Base-by-base conservation (phyloP, 768 basidiomycete species). In the Nidula microcarpa region DNA sequence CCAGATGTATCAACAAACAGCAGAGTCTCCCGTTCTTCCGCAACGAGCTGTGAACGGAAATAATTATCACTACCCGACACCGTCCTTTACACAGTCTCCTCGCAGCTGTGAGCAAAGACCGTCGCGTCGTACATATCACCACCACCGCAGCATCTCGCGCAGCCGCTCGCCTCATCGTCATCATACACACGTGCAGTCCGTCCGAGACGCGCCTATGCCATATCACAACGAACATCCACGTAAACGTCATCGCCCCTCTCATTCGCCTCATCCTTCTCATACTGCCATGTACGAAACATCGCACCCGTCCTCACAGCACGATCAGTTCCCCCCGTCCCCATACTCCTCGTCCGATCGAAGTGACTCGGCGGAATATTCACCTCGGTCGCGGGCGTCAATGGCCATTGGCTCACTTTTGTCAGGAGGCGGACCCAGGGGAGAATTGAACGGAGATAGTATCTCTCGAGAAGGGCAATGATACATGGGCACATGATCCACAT, bases 351-450 rank as follows among this genome's bases (percentile, higher is more conserved):
- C 85, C 11, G 79, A 81, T 36, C 64, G 74, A 60, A 86, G 86
- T 53, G 80, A 84, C 53, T 84, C 86, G 13, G 81, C 81, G 47
- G 84, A 83, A 56, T 85, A 80, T 60, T 89, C 87, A 1, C 87
- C 87, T 43, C 80, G 85, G 47, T 84, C 87, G 51, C 76, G 85
- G 52, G 81, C 81, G 13, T 85, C 86, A 36, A 91, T 91, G 89
- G 84, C 87, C 43, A 91, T 92, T 59, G 88, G 86, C 30, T 87
- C 87, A 1, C 69, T 92, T 33, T 76, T 90, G 18, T 81, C 85
- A 16, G 54, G 73, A 61, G 60, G 79, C 50, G 39, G 11, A 16
- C 63, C 76, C 51, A 69, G 65, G 56, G 66, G 70, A 62, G 75
- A 75, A 43, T 58, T 64, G 45, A 70, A 68, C 50, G 68, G 67